These are phyloP conservation scores for Taphrina deformans DNA, from an alignment of 1,139 yeast genomes.

Conservation along the genomic window DNA sequence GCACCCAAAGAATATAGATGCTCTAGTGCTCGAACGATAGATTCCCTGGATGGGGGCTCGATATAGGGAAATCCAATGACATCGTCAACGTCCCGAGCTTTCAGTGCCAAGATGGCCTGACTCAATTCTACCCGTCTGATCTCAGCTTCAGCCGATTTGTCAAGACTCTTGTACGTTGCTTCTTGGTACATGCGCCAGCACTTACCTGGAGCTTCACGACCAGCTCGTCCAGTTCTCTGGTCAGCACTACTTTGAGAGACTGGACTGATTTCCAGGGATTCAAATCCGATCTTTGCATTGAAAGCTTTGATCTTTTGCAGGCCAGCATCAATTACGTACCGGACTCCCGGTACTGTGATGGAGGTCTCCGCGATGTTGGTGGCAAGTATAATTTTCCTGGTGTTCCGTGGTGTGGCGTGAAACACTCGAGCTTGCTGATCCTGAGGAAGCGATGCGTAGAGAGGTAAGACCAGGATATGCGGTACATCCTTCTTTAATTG, in stretches of 20 bases:
- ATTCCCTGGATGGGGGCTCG: constrained; percentile 79
- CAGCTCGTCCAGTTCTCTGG: constrained; percentile 98
- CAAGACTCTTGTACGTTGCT: constrained; percentile 59
- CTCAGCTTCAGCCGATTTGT: constrained; percentile 87
- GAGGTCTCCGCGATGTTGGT: constrained; percentile 98
- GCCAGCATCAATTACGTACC: constrained; percentile 90
- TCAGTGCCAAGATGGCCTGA: constrained; percentile 78
- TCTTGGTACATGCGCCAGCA: constrained; percentile 84
- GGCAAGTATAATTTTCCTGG: constrained; percentile 81
- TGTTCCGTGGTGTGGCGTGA: constrained; percentile 56
- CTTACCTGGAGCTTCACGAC: constrained; percentile 92
- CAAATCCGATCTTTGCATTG: constrained; percentile 52
- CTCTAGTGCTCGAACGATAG: constrained; percentile 65
- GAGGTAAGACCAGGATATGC: constrained; percentile 72
- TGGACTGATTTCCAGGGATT: constrained; percentile 86
- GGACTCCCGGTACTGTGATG: constrained; percentile 91
- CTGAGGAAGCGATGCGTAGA: constrained; percentile 91
- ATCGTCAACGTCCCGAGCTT: constrained; percentile 79
- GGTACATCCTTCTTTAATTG: constrained; percentile 43
- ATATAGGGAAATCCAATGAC: constrained; percentile 88
- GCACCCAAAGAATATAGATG: constrained; percentile 80
- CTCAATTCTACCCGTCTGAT: constrained; percentile 82
- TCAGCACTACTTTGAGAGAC: constrained; percentile 92
- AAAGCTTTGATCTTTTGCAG: constrained; percentile 75
- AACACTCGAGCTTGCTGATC: constrained; percentile 77